A percentile compares a stretch with the other conserved stretches of the same genome.
phyloP scores from a whole-genome alignment of 2,329 filamentous ascomycete species.

The Chaetomium olivaceum region DNA sequence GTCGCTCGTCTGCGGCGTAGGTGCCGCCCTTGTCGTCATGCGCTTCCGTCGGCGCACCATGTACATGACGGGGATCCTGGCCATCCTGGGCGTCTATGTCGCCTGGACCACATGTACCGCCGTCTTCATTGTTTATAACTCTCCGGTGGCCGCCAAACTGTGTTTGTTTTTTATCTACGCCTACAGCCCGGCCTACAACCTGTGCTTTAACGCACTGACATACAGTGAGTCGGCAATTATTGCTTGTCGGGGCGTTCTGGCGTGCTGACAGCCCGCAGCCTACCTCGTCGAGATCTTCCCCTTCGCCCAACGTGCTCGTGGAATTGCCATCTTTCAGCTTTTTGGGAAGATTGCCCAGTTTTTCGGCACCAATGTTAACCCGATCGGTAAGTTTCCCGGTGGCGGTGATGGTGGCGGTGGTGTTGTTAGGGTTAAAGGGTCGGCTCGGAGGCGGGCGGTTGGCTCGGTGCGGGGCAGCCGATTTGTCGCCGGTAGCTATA shows the following conservation, averaged over 20 bases:
- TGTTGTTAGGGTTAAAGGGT: no score
- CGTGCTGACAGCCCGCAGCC: constrained; percentile 34
- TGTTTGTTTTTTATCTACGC: constrained; percentile 61
- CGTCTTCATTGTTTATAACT: constrained; percentile 37
- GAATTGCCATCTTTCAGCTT: constrained; percentile 40
- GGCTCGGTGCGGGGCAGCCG: neutral
- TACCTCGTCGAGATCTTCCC: constrained; percentile 40
- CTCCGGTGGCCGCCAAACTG: constrained; percentile 41
- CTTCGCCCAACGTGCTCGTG: constrained; percentile 37
- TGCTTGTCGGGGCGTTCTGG: constrained; percentile 27
- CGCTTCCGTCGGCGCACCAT: constrained; percentile 50
- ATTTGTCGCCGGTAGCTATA: constrained; percentile 4
- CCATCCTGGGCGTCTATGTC: constrained; percentile 53
- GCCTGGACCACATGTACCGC: constrained; percentile 46
- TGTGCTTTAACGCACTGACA: constrained; percentile 66
- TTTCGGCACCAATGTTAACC: constrained; percentile 39
- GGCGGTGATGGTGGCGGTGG: no score
- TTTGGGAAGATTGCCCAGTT: constrained; percentile 37
- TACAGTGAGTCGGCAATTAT: constrained; percentile 50
- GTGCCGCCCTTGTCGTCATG: constrained; percentile 47
- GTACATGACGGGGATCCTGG: constrained; percentile 53
- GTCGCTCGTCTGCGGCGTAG: constrained; percentile 47
- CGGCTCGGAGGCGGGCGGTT: no score
- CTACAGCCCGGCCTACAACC: constrained; percentile 62
- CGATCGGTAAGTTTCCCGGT: constrained; percentile 32